Evolutionary conservation across 2,329 filamentous ascomycete genomes (phyloP), one percentile per base, ranked within the genome.

Genomic region (Diaporthe citrichinensis): DNA sequence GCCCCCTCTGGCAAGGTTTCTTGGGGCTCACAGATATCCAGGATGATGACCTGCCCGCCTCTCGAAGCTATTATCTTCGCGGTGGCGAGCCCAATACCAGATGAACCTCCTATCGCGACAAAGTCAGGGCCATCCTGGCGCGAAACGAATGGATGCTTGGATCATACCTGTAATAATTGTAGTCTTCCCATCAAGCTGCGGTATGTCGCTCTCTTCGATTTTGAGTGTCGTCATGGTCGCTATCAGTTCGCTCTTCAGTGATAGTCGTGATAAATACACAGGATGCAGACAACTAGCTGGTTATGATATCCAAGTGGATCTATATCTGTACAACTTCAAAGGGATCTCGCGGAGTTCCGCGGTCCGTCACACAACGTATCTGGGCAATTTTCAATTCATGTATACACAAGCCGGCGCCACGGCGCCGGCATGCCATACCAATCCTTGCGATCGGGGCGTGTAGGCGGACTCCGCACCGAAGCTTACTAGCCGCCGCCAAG

Each of bases 31-130:
- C n/a, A 55, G 17, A 55, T 8, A 34, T 69, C 65, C 49, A 69
- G 65, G 3, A 69, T 55, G 15, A 28, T 23, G 4, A 84, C 83
- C 2, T 41, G 75, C 2, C 81, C 82, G 8, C 81, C 81, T 36
- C 79, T 79, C 5, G 72, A 53, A 4, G 79, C 72, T 4, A 85
- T 76, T 46, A 84, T 79, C 20, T 77, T 76, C 10, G 80, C 81
- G 1, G 83, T 78, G 23, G 81, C 82, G 14, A 82, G 78, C 0
- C 83, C 83, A 62, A 84, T 85, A 14, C 82, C 83, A 5, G 82
- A 81, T 34, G 79, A 61, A 17, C 79, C 82, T 25, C 82, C 81
- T 78, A 67, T 61, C 20, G 34, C 39, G 25, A 9, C 34, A 58
- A 49, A 71, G 69, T 71, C 8, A 59, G 25, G 44, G 65, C 17